Evolutionary conservation across 345 rosid genomes (phyloP).

Genomic region (Cardamine occulta): DNA sequence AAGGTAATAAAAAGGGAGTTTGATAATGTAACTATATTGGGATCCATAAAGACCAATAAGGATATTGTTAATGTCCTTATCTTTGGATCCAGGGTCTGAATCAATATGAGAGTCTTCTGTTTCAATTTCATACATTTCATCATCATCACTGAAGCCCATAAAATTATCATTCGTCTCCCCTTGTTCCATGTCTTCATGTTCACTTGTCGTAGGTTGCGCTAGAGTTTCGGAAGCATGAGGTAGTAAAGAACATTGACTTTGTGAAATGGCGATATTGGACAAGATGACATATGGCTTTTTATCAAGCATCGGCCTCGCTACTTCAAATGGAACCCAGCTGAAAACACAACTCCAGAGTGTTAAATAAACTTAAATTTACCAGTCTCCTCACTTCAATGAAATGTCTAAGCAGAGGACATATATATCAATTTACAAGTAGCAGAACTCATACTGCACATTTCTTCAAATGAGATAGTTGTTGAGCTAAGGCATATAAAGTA

Average conservation of each 20-base stretch:
- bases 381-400: not conserved
- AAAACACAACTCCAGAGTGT: conserved; percentile 25
- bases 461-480: conserved; percentile 21
- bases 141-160: conserved; percentile 43
- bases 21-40: conserved; percentile 54
- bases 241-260: conserved; percentile 47
- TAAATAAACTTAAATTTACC: not conserved
- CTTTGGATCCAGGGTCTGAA: conserved; percentile 50
- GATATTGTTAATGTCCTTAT: conserved; percentile 53
- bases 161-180: conserved; percentile 42
- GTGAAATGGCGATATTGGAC: conserved; percentile 58
- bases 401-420: conserved; percentile 10
- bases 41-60: conserved; percentile 55
- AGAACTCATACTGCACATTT: not conserved
- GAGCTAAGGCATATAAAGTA: conserved; percentile 8
- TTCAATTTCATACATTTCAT: conserved; percentile 55
- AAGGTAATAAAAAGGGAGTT: not conserved
- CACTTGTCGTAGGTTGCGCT: conserved; percentile 38
- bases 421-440: not conserved
- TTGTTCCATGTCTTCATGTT: conserved; percentile 50
- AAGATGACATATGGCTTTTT: conserved; percentile 66
- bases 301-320: conserved; percentile 74
- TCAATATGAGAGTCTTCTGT: conserved; percentile 54
- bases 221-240: conserved; percentile 48
- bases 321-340: conserved; percentile 91